Percentiles rank a stretch among this genome's conserved stretches.
Evolutionary conservation across 116 monocot genomes (phyloP).

Genomic region (Dioscorea cayenensis): DNA sequence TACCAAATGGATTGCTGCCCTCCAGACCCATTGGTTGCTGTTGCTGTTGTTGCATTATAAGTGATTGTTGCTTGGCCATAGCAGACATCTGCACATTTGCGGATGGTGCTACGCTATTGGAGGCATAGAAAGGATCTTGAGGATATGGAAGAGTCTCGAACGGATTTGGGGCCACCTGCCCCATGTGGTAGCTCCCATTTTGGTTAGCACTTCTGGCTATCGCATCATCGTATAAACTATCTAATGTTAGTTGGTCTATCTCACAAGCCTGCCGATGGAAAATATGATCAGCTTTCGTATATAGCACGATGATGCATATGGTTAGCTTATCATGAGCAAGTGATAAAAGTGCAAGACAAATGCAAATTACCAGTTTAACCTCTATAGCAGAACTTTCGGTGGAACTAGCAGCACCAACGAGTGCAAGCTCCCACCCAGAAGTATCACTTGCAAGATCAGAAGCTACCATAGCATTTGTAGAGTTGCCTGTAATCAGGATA

Average conservation of each 20-base stretch:
- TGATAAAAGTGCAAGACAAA: neutral
- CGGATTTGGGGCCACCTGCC: constrained; percentile 34
- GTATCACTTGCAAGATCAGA: constrained; percentile 4
- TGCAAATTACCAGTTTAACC: constrained; percentile 44
- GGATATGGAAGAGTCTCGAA: constrained; percentile 21
- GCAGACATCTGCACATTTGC: constrained; percentile 41
- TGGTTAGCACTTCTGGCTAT: constrained; percentile 22
- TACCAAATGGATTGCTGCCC: constrained; percentile 31
- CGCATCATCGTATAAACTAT: constrained; percentile 58
- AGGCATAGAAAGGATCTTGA: constrained; percentile 40
- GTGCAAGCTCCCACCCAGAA: constrained; percentile 56
- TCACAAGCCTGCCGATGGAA: constrained; percentile 44
- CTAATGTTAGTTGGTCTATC: constrained; percentile 45
- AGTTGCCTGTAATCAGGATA: constrained; percentile 10
- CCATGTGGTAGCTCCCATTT: constrained; percentile 23
- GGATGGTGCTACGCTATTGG: constrained; percentile 22
- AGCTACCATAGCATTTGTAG: constrained; percentile 4
- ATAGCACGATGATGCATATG: neutral
- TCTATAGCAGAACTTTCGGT: constrained; percentile 26
- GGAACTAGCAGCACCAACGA: constrained; percentile 40
- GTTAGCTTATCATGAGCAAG: neutral
- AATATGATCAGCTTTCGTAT: neutral
- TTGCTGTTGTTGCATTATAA: constrained; percentile 26
- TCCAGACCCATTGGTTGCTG: constrained; percentile 11
- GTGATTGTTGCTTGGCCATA: constrained; percentile 26